Evolutionary conservation across 495 filamentous ascomycete genomes (phyloP).

Genomic region (Penicillium riverlandense): DNA sequence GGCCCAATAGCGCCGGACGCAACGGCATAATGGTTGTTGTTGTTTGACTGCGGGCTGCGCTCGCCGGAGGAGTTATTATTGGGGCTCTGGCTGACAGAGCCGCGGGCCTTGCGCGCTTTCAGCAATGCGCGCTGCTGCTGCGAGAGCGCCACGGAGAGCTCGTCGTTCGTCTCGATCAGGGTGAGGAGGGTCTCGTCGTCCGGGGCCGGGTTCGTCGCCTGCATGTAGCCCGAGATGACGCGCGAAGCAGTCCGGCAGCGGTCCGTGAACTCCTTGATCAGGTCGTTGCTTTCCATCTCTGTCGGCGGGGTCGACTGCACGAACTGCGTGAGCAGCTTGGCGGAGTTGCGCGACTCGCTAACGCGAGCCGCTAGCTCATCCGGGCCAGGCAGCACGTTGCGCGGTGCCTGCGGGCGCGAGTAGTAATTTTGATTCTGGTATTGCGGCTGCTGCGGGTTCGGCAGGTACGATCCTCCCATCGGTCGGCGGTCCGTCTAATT

Average conservation of each 20-base stretch:
- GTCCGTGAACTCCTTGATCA: slow-evolving; percentile 87
- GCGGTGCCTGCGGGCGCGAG: slow-evolving; percentile 26
- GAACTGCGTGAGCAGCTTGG: slow-evolving; percentile 83
- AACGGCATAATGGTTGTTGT: slow-evolving; percentile 6
- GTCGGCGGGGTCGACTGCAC: slow-evolving; percentile 70
- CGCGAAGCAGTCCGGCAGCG: slow-evolving; percentile 74
- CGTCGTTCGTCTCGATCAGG: slow-evolving; percentile 91
- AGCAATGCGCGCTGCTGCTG: slow-evolving; percentile 77
- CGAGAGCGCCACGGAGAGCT: slow-evolving; percentile 67
- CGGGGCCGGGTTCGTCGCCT: slow-evolving; percentile 64
- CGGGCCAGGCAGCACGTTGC: slow-evolving; percentile 55
- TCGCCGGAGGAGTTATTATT: too few species aligned
- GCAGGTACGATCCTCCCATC: slow-evolving; percentile 2
- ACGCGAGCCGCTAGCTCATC: slow-evolving; percentile 78
- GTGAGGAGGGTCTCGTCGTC: slow-evolving; percentile 91
- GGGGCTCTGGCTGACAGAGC: slow-evolving; percentile 14
- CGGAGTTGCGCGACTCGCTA: slow-evolving; percentile 83
- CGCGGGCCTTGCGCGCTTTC: slow-evolving; percentile 49
- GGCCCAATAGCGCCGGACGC: slow-evolving; percentile 10
- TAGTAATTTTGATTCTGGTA: slow-evolving; percentile 23
- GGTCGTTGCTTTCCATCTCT: slow-evolving; percentile 73
- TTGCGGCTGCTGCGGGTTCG: not conserved
- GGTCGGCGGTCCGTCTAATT: not conserved
- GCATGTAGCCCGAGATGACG: slow-evolving; percentile 78
- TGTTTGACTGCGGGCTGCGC: not conserved